Evolutionary conservation across 202 grass and related monocot genomes (phyloP).

Genomic region (Elaeis oleifera): DNA sequence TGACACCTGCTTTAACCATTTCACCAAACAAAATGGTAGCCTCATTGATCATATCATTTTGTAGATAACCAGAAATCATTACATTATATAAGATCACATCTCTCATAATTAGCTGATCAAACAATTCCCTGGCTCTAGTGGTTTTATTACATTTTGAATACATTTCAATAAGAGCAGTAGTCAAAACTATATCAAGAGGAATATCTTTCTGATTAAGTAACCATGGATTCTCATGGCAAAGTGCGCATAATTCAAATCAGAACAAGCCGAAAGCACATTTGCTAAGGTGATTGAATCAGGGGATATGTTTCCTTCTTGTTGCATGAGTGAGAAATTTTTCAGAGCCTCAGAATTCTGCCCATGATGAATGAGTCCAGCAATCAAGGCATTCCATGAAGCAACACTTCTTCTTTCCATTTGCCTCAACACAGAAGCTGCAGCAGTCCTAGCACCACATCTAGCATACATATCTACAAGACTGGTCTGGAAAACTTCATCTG

Average conservation of each 20-base stretch:
- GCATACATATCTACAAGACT: conserved; percentile 48
- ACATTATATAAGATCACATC: conserved; percentile 40
- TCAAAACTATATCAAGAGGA: conserved; percentile 37
- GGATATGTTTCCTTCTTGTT: conserved; percentile 31
- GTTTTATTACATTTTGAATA: conserved; percentile 29
- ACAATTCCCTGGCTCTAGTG: conserved; percentile 22
- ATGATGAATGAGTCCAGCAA: conserved; percentile 31
- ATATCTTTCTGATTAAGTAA: conserved; percentile 47
- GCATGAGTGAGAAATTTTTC: conserved; percentile 37
- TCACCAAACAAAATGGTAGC: conserved; percentile 27
- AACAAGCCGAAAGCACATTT: conserved; percentile 46
- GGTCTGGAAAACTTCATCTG: conserved; percentile 48
- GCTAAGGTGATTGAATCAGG: conserved; percentile 48
- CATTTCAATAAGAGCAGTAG: conserved; percentile 33
- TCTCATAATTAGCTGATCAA: conserved; percentile 30
- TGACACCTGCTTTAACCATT: conserved; percentile 27
- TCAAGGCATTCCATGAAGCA: conserved; percentile 45
- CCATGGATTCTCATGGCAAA: conserved; percentile 41
- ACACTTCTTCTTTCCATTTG: conserved; percentile 21
- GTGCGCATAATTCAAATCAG: conserved; percentile 23
- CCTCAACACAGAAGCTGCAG: conserved; percentile 28
- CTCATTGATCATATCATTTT: conserved; percentile 26
- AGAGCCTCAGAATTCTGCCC: conserved; percentile 28
- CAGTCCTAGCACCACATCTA: conserved; percentile 37
- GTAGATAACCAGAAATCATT: conserved; percentile 44